phyloP scores from a whole-genome alignment of 345 rosid species.

The Sonneratia caseolaris region DNA sequence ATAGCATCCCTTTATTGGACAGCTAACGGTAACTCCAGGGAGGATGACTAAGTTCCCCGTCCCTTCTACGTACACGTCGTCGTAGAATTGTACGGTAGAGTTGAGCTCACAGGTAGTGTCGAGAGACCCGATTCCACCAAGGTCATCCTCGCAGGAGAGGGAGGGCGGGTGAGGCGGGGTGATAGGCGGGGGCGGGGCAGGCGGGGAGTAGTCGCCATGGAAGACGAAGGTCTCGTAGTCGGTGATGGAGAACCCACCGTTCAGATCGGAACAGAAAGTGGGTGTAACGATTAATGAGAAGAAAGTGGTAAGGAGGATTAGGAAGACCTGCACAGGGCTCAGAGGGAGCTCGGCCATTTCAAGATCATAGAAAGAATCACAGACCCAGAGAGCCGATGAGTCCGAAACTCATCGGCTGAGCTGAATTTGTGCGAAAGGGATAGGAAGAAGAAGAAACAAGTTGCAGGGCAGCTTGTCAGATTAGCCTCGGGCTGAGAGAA shows the following conservation, averaged over 20 bases:
- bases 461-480: not conserved
- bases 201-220: slow-evolving; percentile 6
- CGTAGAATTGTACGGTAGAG: slow-evolving; percentile 27
- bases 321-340: not conserved
- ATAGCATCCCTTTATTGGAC: slow-evolving; percentile 36
- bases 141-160: slow-evolving; percentile 39
- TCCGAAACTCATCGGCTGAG: not conserved
- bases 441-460: not conserved
- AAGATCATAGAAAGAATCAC: not conserved
- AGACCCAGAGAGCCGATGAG: not conserved
- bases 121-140: slow-evolving; percentile 43
- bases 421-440: not conserved
- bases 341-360: not conserved
- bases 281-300: not conserved
- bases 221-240: slow-evolving; percentile 4
- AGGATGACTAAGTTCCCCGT: slow-evolving; percentile 37
- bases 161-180: slow-evolving; percentile 45
- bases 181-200: slow-evolving; percentile 14
- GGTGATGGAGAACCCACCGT: not conserved
- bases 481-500: not conserved
- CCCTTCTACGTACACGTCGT: slow-evolving; percentile 46
- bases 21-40: slow-evolving; percentile 30
- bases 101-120: slow-evolving; percentile 42
- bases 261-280: slow-evolving; percentile 1
- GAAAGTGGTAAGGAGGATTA: slow-evolving; percentile 4